These are phyloP conservation scores for Senecio squalidus DNA, from an alignment of 140 eudicot species.

Conservation along the genomic window DNA sequence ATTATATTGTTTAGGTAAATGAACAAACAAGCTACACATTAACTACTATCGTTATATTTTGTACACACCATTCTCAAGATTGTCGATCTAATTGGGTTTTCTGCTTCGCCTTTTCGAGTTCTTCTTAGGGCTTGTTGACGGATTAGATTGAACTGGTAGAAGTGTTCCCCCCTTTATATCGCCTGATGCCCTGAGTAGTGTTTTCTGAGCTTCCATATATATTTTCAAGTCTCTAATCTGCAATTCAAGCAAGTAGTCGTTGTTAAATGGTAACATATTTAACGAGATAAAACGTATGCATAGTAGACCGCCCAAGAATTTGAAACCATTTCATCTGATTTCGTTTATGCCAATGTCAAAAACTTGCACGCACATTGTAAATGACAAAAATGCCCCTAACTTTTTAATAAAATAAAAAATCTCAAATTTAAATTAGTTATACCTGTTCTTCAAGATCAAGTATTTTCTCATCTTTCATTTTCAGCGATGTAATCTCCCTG, in stretches of 20 bases:
- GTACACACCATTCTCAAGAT: neutral
- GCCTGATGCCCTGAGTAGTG: conserved; percentile 37
- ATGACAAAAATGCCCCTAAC: too few relatives aligned
- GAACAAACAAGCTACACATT: conserved; percentile 4
- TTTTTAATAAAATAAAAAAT: neutral
- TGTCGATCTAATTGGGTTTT: conserved; percentile 36
- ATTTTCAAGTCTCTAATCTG: conserved; percentile 83
- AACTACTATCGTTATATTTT: neutral
- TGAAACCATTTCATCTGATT: too few relatives aligned
- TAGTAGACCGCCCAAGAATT: too few relatives aligned
- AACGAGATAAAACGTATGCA: too few relatives aligned
- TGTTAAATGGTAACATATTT: too few relatives aligned
- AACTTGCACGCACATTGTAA: too few relatives aligned
- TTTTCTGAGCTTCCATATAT: conserved; percentile 66
- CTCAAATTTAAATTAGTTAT: neutral
- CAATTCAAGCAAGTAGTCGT: too few relatives aligned
- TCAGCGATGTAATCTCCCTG: conserved; percentile 46
- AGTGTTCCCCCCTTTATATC: conserved; percentile 70
- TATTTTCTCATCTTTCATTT: conserved; percentile 50
- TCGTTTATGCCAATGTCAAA: too few relatives aligned
- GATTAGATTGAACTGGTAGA: conserved; percentile 63
- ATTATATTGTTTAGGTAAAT: neutral
- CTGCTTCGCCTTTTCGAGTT: conserved; percentile 56
- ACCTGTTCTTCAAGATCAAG: conserved; percentile 88
- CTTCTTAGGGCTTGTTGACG: conserved; percentile 36